Conservation (phyloP, 2,329 filamentous ascomycete species). For the Colletotrichum falcatum region DNA sequence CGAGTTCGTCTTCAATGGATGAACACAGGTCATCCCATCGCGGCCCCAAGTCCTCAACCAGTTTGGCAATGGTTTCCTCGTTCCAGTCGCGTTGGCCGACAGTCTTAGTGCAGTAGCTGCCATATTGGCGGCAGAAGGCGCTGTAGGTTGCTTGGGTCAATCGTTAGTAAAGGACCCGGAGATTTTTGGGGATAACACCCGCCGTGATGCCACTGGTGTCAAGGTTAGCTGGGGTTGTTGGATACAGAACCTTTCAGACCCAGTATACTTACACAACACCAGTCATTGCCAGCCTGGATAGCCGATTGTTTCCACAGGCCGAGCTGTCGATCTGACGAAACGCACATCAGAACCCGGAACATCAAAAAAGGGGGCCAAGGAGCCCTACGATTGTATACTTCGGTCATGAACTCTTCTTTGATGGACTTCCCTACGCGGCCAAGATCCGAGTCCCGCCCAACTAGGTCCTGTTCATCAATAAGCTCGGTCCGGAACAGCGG, state of each 20-base stretch:
- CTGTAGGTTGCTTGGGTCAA: slow-evolving; percentile 50
- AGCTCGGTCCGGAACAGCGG: neutral
- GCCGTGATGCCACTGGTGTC: slow-evolving; percentile 4
- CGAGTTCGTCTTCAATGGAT: neutral
- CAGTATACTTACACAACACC: slow-evolving; percentile 51
- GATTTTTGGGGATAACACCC: neutral
- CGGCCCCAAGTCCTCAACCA: slow-evolving; percentile 49
- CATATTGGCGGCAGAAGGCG: slow-evolving; percentile 58
- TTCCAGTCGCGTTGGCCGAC: slow-evolving; percentile 57
- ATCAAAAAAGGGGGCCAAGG: neutral
- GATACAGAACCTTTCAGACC: neutral
- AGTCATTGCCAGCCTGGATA: slow-evolving; percentile 46
- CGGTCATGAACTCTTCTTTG: neutral
- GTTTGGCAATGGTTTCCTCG: slow-evolving; percentile 53
- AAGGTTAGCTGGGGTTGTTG: neutral
- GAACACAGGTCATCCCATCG: slow-evolving; percentile 48
- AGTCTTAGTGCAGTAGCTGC: slow-evolving; percentile 48
- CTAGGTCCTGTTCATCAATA: slow-evolving; percentile 2
- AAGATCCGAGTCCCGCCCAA: neutral
- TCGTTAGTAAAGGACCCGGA: slow-evolving; percentile 2
- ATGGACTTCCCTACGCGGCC: neutral
- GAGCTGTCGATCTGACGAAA: neutral
- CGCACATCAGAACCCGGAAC: neutral
- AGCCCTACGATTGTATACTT: slow-evolving; percentile 30
- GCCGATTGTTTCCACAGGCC: slow-evolving; percentile 48